These are phyloP conservation scores for Pythium vanterpoolii DNA, from an alignment of 352 stramenopile genomes.

Conservation along the genomic window DNA sequence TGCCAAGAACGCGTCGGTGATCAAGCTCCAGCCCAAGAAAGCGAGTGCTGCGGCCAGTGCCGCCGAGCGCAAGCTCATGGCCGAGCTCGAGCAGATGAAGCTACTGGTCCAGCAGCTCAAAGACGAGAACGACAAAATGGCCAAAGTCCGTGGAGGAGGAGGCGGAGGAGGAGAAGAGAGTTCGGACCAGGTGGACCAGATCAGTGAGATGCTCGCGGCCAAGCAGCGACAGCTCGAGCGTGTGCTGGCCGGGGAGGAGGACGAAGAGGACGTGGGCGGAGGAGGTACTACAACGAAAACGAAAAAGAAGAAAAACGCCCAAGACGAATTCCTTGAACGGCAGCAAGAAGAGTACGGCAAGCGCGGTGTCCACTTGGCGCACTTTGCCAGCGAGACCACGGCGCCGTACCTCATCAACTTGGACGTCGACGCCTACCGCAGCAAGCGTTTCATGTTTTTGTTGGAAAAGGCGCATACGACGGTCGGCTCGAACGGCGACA, in stretches of 20 bases:
- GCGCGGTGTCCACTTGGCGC: slow-evolving; percentile 84
- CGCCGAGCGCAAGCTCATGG: slow-evolving; percentile 93
- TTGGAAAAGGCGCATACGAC: slow-evolving; percentile 55
- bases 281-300: slow-evolving; percentile 8
- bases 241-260: slow-evolving; percentile 53
- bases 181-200: slow-evolving; percentile 51
- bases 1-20: slow-evolving; percentile 92
- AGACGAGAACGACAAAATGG: slow-evolving; percentile 79
- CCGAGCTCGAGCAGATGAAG: slow-evolving; percentile 94
- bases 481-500: slow-evolving; percentile 76
- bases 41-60: slow-evolving; percentile 85
- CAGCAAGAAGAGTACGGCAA: slow-evolving; percentile 89
- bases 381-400: slow-evolving; percentile 86
- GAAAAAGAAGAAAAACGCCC: slow-evolving; percentile 35
- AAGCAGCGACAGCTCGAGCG: slow-evolving; percentile 75
- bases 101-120: slow-evolving; percentile 78
- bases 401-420: slow-evolving; percentile 92
- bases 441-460: slow-evolving; percentile 91
- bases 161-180: slow-evolving; percentile 26
- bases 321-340: slow-evolving; percentile 87
- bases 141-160: slow-evolving; percentile 39
- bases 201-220: slow-evolving; percentile 58
- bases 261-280: slow-evolving; percentile 22
- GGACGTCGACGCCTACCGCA: slow-evolving; percentile 92
- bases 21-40: slow-evolving; percentile 96